Conservation (phyloP, 805 yeast species). For the Suhomyces emberorum region DNA sequence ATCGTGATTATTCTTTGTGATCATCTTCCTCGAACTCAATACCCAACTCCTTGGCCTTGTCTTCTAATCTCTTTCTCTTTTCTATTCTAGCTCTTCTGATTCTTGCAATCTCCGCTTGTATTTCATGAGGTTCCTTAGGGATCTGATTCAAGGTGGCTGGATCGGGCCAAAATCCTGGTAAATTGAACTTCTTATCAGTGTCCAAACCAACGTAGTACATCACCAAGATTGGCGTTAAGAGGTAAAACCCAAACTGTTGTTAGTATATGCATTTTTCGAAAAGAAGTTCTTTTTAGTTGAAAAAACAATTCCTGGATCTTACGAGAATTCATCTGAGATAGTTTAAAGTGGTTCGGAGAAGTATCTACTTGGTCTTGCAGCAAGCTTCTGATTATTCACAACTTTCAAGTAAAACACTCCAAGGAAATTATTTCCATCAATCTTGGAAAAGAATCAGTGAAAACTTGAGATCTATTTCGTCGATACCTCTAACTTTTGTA, state of each 20-base stretch:
- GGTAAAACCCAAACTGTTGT: conserved; percentile 70
- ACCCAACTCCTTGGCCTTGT: conserved; percentile 67
- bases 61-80: conserved; percentile 71
- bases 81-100: conserved; percentile 73
- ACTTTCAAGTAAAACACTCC: too few species aligned
- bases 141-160: conserved; percentile 86
- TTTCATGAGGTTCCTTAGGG: conserved; percentile 90
- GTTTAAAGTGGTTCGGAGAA: too few species aligned
- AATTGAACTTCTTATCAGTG: conserved; percentile 82
- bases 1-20: too few species aligned
- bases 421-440: too few species aligned
- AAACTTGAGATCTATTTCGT: too few species aligned
- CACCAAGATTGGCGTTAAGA: conserved; percentile 81
- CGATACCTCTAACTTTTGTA: too few species aligned
- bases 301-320: too few species aligned
- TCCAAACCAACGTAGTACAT: conserved; percentile 93
- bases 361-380: too few species aligned
- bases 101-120: conserved; percentile 86
- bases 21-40: conserved; percentile 44
- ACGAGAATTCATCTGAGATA: too few species aligned
- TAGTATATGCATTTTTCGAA: conserved; percentile 2
- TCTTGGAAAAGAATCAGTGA: too few species aligned
- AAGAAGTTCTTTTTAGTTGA: too few species aligned
- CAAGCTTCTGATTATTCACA: too few species aligned
- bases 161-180: conserved; percentile 97